Evolutionary conservation across 352 stramenopile genomes (phyloP), one percentile per base, ranked within the genome.

Genomic region (Phytopythium helicoides): DNA sequence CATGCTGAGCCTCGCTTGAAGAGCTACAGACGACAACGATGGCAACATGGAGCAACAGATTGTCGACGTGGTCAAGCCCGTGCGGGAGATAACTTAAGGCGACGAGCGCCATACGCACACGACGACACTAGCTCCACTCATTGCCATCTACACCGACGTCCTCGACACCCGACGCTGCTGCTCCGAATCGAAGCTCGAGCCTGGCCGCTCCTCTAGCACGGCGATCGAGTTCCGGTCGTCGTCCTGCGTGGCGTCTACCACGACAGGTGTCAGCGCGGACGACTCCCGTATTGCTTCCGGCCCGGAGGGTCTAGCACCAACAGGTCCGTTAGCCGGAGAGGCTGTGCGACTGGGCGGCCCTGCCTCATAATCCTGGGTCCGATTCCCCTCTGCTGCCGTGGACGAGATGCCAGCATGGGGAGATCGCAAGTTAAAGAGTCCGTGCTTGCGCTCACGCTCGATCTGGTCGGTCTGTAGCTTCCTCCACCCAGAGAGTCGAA

Each of bases 401-500:
- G 44, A 12, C 23, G 28, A 28, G 25, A n/a, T 26, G 26, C 39
- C 44, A 3, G 10, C 25, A 5, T 19, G 26, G 9, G 44, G 44
- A 26, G 44, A 51, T 14, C 44, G 44, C 44, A 51, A n/a, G 10
- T 12, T 51, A n/a, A 51, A 51, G 6, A 51, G 44, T 7, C 44
- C 44, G 35, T 75, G 63, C 33, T 76, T 74, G 50, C 83, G 85
- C 57, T 92, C 81, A 3, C 62, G 54, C 46, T 87, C 61, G 34
- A 92, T 86, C 42, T 81, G 38, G 9, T 72, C 69, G 23, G 66
- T 59, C 44, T 88, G 78, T 52, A 80, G 74, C 3, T 65, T 63
- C 4, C 54, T 54, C 81, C 81, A 92, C 0, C 78, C 81, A 6
- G 76, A 86, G 14, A 92, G 72, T 14, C 81, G 49, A 11, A 92